Evolutionary conservation across 306 rosid species (phyloP), one percentile per base, ranked within the genome.

Genomic region (Carpinus fangiana): DNA sequence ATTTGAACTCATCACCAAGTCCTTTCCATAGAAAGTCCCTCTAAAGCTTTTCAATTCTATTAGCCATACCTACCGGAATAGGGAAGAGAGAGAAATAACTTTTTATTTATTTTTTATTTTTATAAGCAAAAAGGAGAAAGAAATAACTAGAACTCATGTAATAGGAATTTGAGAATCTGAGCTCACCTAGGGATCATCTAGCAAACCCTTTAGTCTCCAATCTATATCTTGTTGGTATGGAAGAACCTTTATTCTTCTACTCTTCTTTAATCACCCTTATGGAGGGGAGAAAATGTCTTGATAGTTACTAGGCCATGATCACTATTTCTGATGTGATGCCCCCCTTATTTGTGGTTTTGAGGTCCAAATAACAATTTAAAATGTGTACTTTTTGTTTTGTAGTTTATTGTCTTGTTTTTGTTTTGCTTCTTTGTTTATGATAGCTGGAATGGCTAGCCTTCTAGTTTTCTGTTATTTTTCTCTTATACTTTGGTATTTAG

Each of bases 201-300:
- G 52, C 13, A 16, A n/a, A 18, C 20, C 14, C 61, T 55, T 20
- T 55, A n/a, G 61, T 17, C 61, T 55, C 23, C 23, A 55, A 7
- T 16, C 56, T n/a, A 16, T 55, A n/a, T 8, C 61, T 55, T 55
- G 9, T 8, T 55, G 16, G 34, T 79, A 18, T 31, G 23, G 52
- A 48, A 48, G 52, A 64, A 74, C 71, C 62, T 67, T 51, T 72
- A 64, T 13, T 76, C 41, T 20, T 28, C 20, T 21, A 76, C 43
- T 54, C 18, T 77, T 8, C 20, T 55, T 55, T n/a, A 55, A n/a
- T 55, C 61, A 55, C 61, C 61, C 8, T 10, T 17, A n/a, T 55
- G 23, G 11, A 55, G 26, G 60, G 60, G 21, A 55, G 26, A 55
- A 8, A 20, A 18, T 55, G 9, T 12, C 61, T 55, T 7, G 45